These are phyloP conservation scores for Thalassiosira mediterranea DNA, from an alignment of 352 stramenopile species.

Conservation along the genomic window DNA sequence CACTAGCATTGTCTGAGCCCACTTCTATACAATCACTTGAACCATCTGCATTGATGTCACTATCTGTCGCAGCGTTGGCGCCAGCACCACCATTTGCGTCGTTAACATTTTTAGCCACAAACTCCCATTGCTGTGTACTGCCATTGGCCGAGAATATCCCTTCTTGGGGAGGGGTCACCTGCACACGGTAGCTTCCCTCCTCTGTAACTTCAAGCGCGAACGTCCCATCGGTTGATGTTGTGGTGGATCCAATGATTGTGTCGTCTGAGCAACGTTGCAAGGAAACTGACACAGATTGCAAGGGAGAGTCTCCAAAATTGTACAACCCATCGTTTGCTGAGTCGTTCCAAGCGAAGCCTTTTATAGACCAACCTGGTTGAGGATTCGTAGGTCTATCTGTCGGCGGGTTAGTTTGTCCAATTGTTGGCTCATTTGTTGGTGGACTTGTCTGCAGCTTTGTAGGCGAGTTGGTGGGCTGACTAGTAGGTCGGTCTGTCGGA, in stretches of 20 bases:
- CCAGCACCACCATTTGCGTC: not conserved
- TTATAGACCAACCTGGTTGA: no score
- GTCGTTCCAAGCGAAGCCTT: no score
- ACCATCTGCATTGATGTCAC: constrained; percentile 19
- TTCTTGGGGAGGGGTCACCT: not conserved
- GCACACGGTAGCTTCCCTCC: constrained; percentile 4
- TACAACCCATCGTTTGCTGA: no score
- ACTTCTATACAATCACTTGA: constrained; percentile 16
- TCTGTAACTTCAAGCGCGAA: constrained; percentile 10
- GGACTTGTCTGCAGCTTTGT: no score
- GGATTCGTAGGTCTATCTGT: no score
- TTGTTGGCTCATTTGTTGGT: no score
- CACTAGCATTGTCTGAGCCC: not conserved
- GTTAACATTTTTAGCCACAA: constrained; percentile 26
- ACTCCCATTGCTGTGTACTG: constrained; percentile 10
- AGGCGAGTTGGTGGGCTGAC: no score
- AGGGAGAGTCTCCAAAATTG: no score
- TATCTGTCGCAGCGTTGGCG: not conserved
- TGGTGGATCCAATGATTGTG: not conserved
- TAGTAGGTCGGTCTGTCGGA: no score
- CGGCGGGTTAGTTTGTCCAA: no score
- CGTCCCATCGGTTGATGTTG: constrained; percentile 13
- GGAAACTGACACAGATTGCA: no score
- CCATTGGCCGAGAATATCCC: not conserved
- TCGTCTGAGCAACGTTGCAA: no score